phyloP scores from a whole-genome alignment of 2,329 filamentous ascomycete genomes.

The Ceratocystiopsis brevicomis region DNA sequence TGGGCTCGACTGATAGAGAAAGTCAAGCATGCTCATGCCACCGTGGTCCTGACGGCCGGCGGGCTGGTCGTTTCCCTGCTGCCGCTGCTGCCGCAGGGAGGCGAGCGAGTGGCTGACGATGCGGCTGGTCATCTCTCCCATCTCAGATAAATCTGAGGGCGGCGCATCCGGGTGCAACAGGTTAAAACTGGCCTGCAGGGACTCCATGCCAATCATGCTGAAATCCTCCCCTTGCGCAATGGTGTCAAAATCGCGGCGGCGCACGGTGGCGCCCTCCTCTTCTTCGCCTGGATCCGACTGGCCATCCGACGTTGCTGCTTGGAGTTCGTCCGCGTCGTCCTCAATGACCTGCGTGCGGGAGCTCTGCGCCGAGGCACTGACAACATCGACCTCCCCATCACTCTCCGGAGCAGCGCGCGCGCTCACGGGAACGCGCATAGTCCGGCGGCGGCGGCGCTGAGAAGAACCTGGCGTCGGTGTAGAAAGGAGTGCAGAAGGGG shows the following conservation, averaged over 20 bases:
- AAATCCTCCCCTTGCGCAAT: constrained; percentile 15
- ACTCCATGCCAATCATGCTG: constrained; percentile 12
- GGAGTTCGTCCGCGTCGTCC: too few relatives aligned
- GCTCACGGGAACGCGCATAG: too few relatives aligned
- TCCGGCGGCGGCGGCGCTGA: too few relatives aligned
- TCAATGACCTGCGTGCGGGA: too few relatives aligned
- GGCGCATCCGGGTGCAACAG: constrained; percentile 24
- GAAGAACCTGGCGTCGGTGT: too few relatives aligned
- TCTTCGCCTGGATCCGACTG: constrained; percentile 11
- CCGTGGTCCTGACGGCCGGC: background rate
- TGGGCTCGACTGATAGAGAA: constrained; percentile 3
- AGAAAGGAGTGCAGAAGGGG: too few relatives aligned
- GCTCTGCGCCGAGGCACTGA: too few relatives aligned
- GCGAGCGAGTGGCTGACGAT: constrained; percentile 38
- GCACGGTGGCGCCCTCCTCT: constrained; percentile 4
- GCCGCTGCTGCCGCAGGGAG: constrained; percentile 23
- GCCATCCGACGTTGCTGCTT: background rate
- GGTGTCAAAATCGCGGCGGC: constrained; percentile 13
- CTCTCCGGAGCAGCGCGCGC: too few relatives aligned
- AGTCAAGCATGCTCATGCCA: constrained; percentile 5
- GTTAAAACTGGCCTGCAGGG: constrained; percentile 8
- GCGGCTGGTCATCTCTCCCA: constrained; percentile 36
- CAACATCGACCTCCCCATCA: too few relatives aligned
- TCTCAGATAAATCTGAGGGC: constrained; percentile 14
- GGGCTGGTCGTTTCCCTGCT: constrained; percentile 3